These are phyloP conservation scores for Exophiala viscosa DNA, from an alignment of 2,329 filamentous ascomycete genomes.

Conservation along the genomic window DNA sequence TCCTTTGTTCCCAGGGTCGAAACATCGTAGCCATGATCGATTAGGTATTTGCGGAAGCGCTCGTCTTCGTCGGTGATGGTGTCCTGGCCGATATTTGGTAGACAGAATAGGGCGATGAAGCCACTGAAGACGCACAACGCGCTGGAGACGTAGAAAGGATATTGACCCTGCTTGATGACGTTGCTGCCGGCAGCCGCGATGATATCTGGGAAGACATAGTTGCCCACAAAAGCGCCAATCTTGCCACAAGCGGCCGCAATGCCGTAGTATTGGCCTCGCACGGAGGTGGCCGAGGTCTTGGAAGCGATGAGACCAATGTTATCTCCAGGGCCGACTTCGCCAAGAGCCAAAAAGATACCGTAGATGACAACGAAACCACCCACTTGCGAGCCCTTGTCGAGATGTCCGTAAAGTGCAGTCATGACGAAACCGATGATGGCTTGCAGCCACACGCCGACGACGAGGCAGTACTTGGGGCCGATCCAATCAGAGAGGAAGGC, in stretches of 20 bases:
- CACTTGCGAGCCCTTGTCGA: conserved; percentile 65
- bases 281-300: conserved; percentile 82
- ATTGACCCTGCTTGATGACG: conserved; percentile 63
- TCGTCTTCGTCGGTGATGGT: conserved; percentile 76
- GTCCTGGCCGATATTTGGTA: conserved; percentile 72
- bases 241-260: conserved; percentile 47
- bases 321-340: conserved; percentile 81
- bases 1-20: conserved; percentile 48
- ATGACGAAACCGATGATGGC: conserved; percentile 82
- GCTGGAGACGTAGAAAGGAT: conserved; percentile 85
- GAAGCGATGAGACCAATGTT: conserved; percentile 85
- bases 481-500: conserved; percentile 73
- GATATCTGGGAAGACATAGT: conserved; percentile 69
- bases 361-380: conserved; percentile 76
- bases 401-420: conserved; percentile 69
- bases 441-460: conserved; percentile 67
- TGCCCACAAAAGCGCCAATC: conserved; percentile 72
- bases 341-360: conserved; percentile 70
- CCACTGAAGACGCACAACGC: conserved; percentile 73
- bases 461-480: conserved; percentile 72
- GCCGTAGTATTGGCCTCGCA: conserved; percentile 72
- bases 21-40: conserved; percentile 72
- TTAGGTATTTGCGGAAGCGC: conserved; percentile 70
- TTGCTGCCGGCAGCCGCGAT: conserved; percentile 58
- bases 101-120: conserved; percentile 58